Base-by-base conservation (phyloP, 345 rosid genomes). In the Sonneratia caseolaris region DNA sequence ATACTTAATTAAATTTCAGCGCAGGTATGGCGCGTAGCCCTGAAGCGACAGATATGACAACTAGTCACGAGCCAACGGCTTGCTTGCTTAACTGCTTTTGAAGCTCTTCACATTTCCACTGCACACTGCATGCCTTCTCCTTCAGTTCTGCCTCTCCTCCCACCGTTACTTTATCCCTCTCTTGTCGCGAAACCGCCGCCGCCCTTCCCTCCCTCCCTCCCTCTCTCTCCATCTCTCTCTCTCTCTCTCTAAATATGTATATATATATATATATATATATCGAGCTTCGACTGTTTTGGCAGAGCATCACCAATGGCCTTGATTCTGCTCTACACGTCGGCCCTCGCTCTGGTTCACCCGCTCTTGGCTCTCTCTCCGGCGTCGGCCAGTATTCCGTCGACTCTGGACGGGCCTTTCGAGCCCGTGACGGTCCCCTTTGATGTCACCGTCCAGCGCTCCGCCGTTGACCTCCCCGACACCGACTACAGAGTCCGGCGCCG, bases 341-440 rank as follows among this genome's bases (percentile, higher is more conserved):
- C 45, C 56, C 15, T 45, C 70, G 36, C 19, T 27, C 70, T 68
- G 19, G n/a, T 68, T 5, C 70, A 42, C 56, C 70, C 45, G 12
- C 70, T 14, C 16, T 27, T 16, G 18, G 9, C 37, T 22, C 36
- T 65, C 4, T 36, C 27, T 55, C 80, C 76, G 76, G 61, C 67
- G 68, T 22, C 64, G 13, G 83, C 74, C 51, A 74, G 70, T 15
- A 73, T 82, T 35, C 82, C 88, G 18, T 80, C 88, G 3, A 87
- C 99, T 0, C 82, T 85, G 11, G 88, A 90, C 5, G 97, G 97
- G 64, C 97, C 97, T 57, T 92, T 86, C 79, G 74, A 80, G 75
- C 96, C 99, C 0, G 84, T 76, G 38, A 91, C 97, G 1, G 81
- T 81, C 49, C 88, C 91, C 70, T 83, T 90, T 6, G 88, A 91